phyloP scores from a whole-genome alignment of 306 rosid species.

The Macrotyloma uniflorum region DNA sequence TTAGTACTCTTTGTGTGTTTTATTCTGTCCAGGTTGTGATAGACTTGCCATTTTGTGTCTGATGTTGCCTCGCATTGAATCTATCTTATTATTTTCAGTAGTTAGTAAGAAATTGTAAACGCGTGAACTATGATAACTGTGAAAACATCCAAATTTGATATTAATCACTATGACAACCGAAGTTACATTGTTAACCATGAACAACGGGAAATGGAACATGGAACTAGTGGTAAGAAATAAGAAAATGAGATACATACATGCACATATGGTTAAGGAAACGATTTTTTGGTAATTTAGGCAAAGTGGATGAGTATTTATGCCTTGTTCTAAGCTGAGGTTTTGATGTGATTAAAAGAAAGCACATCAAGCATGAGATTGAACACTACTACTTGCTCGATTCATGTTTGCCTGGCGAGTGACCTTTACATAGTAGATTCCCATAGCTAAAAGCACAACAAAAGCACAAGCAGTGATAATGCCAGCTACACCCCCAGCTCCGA shows the following conservation, averaged over 20 bases:
- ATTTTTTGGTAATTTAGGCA: not conserved
- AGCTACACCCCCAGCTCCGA: slow-evolving; percentile 56
- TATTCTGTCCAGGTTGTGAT: not conserved
- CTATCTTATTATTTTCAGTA: not conserved
- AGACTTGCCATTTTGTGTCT: not conserved
- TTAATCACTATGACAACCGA: slow-evolving; percentile 19
- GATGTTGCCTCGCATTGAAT: not conserved
- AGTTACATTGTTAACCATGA: slow-evolving; percentile 32
- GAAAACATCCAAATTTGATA: slow-evolving; percentile 27
- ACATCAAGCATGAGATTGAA: slow-evolving; percentile 56
- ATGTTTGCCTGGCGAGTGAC: slow-evolving; percentile 58
- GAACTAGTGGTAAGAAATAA: slow-evolving; percentile 17
- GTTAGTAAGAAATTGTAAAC: not conserved
- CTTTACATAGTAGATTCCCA: slow-evolving; percentile 64
- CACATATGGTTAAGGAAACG: slow-evolving; percentile 4
- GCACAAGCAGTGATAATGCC: slow-evolving; percentile 62
- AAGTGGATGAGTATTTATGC: not conserved
- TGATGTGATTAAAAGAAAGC: not conserved
- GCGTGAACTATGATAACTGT: not conserved
- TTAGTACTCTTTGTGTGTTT: not conserved
- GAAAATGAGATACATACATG: slow-evolving; percentile 18
- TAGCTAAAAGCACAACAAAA: slow-evolving; percentile 55
- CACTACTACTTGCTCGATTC: slow-evolving; percentile 47
- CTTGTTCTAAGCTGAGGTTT: slow-evolving; percentile 2
- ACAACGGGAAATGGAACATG: slow-evolving; percentile 29